Evolutionary conservation across 2,329 filamentous ascomycete species (phyloP).

Genomic region (Exophiala sp.): DNA sequence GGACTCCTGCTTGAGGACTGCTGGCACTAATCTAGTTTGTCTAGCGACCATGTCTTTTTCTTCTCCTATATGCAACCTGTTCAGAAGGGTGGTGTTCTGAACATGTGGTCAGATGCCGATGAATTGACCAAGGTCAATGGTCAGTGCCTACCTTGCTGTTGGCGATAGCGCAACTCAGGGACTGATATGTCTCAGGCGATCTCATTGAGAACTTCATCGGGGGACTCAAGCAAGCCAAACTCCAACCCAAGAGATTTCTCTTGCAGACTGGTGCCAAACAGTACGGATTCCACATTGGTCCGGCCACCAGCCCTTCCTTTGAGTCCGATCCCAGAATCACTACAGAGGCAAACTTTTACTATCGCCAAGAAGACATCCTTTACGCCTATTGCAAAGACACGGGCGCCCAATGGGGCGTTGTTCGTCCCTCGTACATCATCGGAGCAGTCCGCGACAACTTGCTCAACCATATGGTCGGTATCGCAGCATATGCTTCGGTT

Average conservation of each 20-base stretch:
- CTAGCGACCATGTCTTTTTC: conserved; percentile 49
- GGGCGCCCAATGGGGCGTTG: conserved; percentile 43
- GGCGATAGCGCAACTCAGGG: neutral
- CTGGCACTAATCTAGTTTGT: neutral
- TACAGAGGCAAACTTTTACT: conserved; percentile 54
- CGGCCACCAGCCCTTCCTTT: conserved; percentile 40
- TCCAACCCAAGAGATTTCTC: conserved; percentile 46
- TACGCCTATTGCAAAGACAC: conserved; percentile 37
- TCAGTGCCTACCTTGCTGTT: neutral
- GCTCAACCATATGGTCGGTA: conserved; percentile 48
- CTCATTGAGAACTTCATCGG: conserved; percentile 42
- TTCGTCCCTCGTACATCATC: conserved; percentile 47
- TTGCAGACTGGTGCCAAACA: conserved; percentile 53
- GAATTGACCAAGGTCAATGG: conserved; percentile 47
- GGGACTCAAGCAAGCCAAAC: conserved; percentile 40
- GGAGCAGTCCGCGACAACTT: conserved; percentile 48
- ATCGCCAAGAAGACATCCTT: conserved; percentile 51
- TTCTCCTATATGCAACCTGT: conserved; percentile 51
- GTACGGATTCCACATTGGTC: conserved; percentile 50
- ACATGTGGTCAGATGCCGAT: conserved; percentile 50
- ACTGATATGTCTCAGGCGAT: neutral
- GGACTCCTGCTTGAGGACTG: neutral
- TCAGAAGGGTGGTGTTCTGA: conserved; percentile 37
- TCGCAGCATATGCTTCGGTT: conserved; percentile 50
- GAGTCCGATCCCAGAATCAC: conserved; percentile 45